A percentile compares a stretch with the other conserved stretches of the same genome.
These are phyloP conservation scores for Populus trichocarpa DNA, from an alignment of 441 rosid species.

Conservation along the genomic window DNA sequence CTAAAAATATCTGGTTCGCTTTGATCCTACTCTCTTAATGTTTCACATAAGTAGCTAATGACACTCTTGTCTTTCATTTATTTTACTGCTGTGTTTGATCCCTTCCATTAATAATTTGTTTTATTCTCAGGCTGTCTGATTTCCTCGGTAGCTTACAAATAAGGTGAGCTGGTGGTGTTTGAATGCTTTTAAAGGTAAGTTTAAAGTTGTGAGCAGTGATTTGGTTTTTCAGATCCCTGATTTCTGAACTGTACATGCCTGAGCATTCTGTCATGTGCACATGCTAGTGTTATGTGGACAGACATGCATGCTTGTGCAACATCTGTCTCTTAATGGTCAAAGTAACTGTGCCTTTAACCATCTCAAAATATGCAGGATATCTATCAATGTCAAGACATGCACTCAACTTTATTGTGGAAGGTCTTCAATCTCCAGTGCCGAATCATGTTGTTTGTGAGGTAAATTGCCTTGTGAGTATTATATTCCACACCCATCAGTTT, in stretches of 20 bases:
- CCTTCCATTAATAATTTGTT: background rate
- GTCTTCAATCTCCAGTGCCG: constrained; percentile 11
- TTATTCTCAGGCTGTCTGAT: constrained; percentile 62
- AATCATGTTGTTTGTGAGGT: constrained; percentile 9
- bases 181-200: constrained; percentile 33
- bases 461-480: background rate
- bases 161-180: constrained; percentile 26
- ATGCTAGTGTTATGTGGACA: background rate
- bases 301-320: background rate
- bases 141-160: constrained; percentile 57
- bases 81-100: background rate
- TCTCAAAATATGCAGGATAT: constrained; percentile 5
- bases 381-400: constrained; percentile 7
- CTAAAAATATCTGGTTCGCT: constrained; percentile 57
- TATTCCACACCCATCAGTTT: background rate
- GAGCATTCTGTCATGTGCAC: background rate
- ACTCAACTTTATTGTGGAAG: background rate
- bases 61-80: background rate
- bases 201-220: background rate
- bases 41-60: background rate
- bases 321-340: background rate
- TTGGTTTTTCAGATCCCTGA: background rate
- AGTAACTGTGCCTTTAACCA: background rate
- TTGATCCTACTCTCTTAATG: background rate
- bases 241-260: background rate